phyloP scores from a whole-genome alignment of 2,329 filamentous ascomycete species.

The Periconia sp. region DNA sequence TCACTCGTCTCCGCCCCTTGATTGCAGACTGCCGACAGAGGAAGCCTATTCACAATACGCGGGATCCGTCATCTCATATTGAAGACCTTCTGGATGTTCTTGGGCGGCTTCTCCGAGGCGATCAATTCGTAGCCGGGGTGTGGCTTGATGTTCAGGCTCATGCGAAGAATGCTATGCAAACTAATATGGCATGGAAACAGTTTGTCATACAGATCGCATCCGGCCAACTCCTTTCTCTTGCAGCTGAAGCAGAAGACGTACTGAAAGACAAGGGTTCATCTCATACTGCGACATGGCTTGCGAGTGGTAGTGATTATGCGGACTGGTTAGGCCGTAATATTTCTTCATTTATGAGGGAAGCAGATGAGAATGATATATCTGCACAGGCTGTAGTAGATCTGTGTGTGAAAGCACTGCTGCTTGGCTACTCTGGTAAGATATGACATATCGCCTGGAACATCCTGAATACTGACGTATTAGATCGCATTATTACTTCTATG shows the following conservation, averaged over 20 bases:
- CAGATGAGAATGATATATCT: constrained; percentile 43
- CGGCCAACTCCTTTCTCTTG: constrained; percentile 63
- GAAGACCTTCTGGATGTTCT: constrained; percentile 53
- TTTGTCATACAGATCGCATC: constrained; percentile 64
- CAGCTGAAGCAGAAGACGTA: constrained; percentile 64
- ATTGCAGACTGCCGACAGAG: constrained; percentile 49
- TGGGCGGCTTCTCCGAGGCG: constrained; percentile 50
- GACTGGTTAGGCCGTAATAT: constrained; percentile 75
- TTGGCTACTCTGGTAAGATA: constrained; percentile 70
- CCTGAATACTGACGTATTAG: constrained; percentile 18
- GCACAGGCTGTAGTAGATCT: constrained; percentile 47
- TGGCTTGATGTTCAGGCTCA: constrained; percentile 52
- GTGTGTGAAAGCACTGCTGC: constrained; percentile 65
- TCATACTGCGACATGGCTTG: constrained; percentile 62
- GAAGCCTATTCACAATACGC: constrained; percentile 37
- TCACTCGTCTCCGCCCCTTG: constrained; percentile 71
- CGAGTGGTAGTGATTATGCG: constrained; percentile 68
- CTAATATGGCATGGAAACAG: constrained; percentile 68
- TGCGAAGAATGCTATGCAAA: constrained; percentile 51
- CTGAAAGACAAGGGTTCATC: constrained; percentile 43
- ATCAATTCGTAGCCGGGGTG: constrained; percentile 50
- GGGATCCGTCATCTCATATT: constrained; percentile 40
- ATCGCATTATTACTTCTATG: constrained; percentile 28
- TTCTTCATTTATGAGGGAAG: constrained; percentile 52
- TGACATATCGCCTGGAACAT: no score